A percentile compares a stretch with the other conserved stretches of the same genome.
phyloP scores from a whole-genome alignment of 2,329 filamentous ascomycete genomes.

The Pleomassaria siparia region DNA sequence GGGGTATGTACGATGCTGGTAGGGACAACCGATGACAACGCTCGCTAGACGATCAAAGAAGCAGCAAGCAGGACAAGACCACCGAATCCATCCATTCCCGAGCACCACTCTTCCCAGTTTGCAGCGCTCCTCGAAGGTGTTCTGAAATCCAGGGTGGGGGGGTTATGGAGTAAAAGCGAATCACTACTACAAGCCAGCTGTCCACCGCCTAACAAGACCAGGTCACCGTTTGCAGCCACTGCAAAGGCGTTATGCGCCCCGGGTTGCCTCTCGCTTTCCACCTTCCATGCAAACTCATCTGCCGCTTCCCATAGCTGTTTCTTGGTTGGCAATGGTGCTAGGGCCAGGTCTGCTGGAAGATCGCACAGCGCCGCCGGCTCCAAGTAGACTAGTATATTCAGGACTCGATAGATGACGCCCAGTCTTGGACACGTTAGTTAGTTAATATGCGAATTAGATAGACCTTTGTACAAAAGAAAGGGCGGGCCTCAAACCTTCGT shows the following conservation, averaged over 20 bases:
- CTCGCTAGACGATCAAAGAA: conserved; percentile 27
- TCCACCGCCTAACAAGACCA: conserved; percentile 32
- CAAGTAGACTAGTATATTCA: conserved; percentile 49
- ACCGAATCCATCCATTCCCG: conserved; percentile 50
- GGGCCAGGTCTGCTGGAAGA: conserved; percentile 36
- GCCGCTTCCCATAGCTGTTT: conserved; percentile 50
- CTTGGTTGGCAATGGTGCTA: conserved; percentile 48
- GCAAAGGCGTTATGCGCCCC: conserved; percentile 26
- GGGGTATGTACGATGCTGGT: no score
- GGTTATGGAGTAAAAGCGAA: conserved; percentile 13
- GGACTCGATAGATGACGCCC: conserved; percentile 42
- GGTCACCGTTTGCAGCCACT: conserved; percentile 35
- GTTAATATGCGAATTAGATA: background rate
- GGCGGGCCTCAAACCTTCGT: conserved; percentile 35
- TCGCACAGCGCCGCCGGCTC: conserved; percentile 44
- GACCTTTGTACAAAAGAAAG: background rate
- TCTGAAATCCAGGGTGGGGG: conserved; percentile 13
- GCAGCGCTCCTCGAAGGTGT: conserved; percentile 17
- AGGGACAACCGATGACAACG: no score
- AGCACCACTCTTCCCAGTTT: conserved; percentile 51
- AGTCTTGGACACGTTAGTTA: conserved; percentile 33
- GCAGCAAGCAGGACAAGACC: conserved; percentile 51
- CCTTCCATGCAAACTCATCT: conserved; percentile 39
- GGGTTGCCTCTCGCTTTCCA: conserved; percentile 29
- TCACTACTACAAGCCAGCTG: conserved; percentile 26